Evolutionary conservation across 2,329 filamentous ascomycete species (phyloP).

Genomic region (Alternaria arbusti): DNA sequence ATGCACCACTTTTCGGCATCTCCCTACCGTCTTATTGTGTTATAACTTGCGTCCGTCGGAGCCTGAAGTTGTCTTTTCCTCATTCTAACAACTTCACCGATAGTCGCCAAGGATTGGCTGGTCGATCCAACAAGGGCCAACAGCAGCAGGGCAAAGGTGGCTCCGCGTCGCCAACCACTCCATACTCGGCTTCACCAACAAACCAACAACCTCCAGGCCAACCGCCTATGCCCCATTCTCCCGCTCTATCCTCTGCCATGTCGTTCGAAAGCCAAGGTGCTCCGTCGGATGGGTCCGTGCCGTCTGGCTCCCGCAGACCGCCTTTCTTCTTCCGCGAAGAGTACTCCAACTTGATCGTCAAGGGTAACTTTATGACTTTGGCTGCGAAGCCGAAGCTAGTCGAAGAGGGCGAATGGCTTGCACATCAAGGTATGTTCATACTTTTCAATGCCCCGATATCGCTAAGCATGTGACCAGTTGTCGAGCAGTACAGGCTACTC

Average conservation of each 20-base stretch:
- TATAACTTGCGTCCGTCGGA: conserved; percentile 9
- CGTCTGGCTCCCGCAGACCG: conserved; percentile 66
- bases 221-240: conserved; percentile 47
- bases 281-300: conserved; percentile 41
- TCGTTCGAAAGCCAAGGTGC: conserved; percentile 69
- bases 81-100: conserved; percentile 32
- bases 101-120: conserved; percentile 52
- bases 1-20: conserved; percentile 14
- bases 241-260: conserved; percentile 56
- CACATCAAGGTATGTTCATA: conserved; percentile 81
- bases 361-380: conserved; percentile 96
- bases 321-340: conserved; percentile 78
- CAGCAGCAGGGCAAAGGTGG: conserved; percentile 45
- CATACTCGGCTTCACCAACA: conserved; percentile 45
- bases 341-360: conserved; percentile 86
- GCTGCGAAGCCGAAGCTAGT: conserved; percentile 92
- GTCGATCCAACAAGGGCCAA: conserved; percentile 51
- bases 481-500: conserved; percentile 88
- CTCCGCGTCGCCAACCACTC: conserved; percentile 45
- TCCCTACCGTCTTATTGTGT: neutral
- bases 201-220: conserved; percentile 40
- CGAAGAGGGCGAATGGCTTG: conserved; percentile 93
- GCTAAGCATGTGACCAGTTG: conserved; percentile 64
- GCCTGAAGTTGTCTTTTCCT: conserved; percentile 17
- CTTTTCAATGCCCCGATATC: conserved; percentile 3